These are phyloP conservation scores for Obelidium mucronatum DNA, from an alignment of 192 early-diverging fungal species.

Conservation along the genomic window DNA sequence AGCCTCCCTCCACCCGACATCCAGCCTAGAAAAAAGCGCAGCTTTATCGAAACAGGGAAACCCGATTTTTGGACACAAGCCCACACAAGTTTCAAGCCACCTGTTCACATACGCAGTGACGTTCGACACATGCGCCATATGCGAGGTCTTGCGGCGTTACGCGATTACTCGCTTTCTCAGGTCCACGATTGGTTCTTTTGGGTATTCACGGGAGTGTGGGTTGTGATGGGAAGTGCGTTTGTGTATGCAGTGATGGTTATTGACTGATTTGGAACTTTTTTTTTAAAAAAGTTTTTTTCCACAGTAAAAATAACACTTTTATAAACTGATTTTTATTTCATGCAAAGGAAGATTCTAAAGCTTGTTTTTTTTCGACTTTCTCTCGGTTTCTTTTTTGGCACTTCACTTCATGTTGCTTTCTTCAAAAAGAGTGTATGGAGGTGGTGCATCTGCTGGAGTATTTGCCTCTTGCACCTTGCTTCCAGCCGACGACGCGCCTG, in stretches of 20 bases:
- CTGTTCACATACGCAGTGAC: neutral
- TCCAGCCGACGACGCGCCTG: neutral
- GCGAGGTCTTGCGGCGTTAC: neutral
- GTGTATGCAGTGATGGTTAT: neutral
- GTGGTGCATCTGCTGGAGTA: neutral
- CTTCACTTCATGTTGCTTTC: neutral
- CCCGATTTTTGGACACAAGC: neutral
- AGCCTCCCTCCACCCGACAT: neutral
- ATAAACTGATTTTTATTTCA: too few species aligned
- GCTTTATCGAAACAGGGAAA: neutral
- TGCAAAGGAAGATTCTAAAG: too few species aligned
- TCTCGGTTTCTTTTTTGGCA: too few species aligned
- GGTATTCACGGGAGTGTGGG: constrained; percentile 16
- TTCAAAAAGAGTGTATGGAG: constrained; percentile 1
- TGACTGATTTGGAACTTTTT: too few species aligned
- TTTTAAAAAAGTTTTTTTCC: too few species aligned
- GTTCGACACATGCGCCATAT: neutral
- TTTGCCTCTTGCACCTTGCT: neutral
- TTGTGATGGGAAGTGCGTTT: constrained; percentile 13
- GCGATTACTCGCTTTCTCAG: neutral
- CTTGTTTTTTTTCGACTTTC: too few species aligned
- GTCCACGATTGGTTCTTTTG: constrained; percentile 8
- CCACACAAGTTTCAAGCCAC: neutral
- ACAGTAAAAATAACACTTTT: too few species aligned
- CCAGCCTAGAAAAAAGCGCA: neutral